A percentile compares a stretch with the other conserved stretches of the same genome.
These are phyloP conservation scores for Rhododendron ovatum DNA, from an alignment of 148 eudicot genomes.

Conservation along the genomic window DNA sequence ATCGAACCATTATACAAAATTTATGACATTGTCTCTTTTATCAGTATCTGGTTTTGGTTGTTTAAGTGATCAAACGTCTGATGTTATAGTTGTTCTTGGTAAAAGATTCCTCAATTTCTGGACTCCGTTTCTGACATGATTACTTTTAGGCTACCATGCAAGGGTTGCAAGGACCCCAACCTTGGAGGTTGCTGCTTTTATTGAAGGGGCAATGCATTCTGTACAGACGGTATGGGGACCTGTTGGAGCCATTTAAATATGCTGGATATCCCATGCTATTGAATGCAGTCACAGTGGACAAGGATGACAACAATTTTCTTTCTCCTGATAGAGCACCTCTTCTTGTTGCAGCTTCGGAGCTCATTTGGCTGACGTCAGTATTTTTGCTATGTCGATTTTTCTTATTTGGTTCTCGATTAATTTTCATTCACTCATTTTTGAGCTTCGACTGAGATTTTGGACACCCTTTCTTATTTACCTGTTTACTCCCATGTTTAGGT, in stretches of 20 bases:
- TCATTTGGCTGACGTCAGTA: slow-evolving; percentile 88
- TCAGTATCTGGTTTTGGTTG: background rate
- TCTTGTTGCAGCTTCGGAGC: slow-evolving; percentile 93
- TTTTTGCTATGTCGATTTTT: slow-evolving; percentile 8
- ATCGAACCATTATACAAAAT: background rate
- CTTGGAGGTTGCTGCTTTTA: slow-evolving; percentile 90
- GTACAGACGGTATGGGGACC: slow-evolving; percentile 80
- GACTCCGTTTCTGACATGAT: slow-evolving; percentile 13
- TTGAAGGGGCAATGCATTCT: slow-evolving; percentile 94
- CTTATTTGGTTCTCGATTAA: background rate
- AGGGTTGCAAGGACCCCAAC: slow-evolving; percentile 99
- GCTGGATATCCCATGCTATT: slow-evolving; percentile 99
- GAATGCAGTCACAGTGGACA: slow-evolving; percentile 90
- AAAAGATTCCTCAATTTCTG: slow-evolving; percentile 3
- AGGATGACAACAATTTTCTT: slow-evolving; percentile 83
- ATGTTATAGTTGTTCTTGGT: background rate
- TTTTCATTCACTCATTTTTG: background rate
- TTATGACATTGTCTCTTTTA: slow-evolving; percentile 7
- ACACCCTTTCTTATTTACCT: slow-evolving; percentile 7
- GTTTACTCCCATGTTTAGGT: slow-evolving; percentile 38
- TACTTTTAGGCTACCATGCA: slow-evolving; percentile 85
- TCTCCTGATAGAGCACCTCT: slow-evolving; percentile 90
- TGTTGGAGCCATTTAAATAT: slow-evolving; percentile 94
- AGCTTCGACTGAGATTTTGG: background rate
- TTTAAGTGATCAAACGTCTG: background rate